Evolutionary conservation across 352 stramenopile genomes (phyloP), one percentile per base, ranked within the genome.

Genomic region (Pythium aquatile): DNA sequence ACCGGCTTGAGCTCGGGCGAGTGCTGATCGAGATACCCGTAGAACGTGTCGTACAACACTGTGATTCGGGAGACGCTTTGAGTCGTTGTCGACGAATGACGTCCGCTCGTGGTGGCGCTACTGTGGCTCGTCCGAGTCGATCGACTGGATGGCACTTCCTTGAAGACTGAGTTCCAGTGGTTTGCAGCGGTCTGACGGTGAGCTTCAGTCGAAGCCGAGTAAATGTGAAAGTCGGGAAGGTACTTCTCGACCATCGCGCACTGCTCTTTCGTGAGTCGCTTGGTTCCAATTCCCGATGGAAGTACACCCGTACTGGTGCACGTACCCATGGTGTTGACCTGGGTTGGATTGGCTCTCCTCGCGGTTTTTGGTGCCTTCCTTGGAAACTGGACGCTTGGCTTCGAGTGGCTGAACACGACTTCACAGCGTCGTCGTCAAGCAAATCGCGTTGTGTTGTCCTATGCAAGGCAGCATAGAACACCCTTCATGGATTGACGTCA

Each of bases 1-100:
- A 87, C 69, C 0, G 60, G 74, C 52, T 78, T 78, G 30, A 85
- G 68, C 20, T 79, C 65, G 26, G 70, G 76, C 20, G 78, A 78
- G 59, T 81, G 69, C 55, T 76, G 49, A 33, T 83, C 72, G 32
- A 87, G 54, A 54, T 80, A 79, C 2, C 20, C 49, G 65, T 83
- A 85, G 58, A 87, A 87, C 5, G 61, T 68, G 56, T 83, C 78
- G 59, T 80, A 83, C 13, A 87, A 55, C 42, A 66, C 54, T 0
- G 60, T 73, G 63, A 85, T 35, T 8, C 49, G 40, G 30, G 48
- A 55, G 8, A 72, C 59, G 72, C 74, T 70, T 67, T 79, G 49
- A 67, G 73, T 52, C 63, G 60, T 1, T 40, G 51, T 62, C 35
- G 13, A 20, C 30, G 2, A 40, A 44, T 13, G 60, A 6, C 24